Evolutionary conservation across 257 asterid genomes (phyloP).

Genomic region (Pogostemon cablin): DNA sequence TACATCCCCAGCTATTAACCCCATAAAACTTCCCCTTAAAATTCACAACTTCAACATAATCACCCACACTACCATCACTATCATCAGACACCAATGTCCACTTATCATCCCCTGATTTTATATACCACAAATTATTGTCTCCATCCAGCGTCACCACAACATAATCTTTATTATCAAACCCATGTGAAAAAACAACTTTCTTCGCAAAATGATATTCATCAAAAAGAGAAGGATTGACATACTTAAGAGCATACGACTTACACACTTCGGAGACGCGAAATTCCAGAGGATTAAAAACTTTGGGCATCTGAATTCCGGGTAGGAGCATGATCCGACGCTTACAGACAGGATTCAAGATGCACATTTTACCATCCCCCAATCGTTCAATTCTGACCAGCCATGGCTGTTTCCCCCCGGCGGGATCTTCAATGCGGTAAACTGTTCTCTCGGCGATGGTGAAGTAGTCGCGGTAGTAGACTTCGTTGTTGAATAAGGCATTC

Average conservation of each 20-base stretch:
- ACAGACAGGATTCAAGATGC: neutral
- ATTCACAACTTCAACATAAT: neutral
- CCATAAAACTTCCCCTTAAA: neutral
- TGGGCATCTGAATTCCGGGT: neutral
- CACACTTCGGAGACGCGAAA: constrained; percentile 29
- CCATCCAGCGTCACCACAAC: neutral
- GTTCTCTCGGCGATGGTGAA: neutral
- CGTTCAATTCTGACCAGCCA: constrained; percentile 28
- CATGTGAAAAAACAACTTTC: neutral
- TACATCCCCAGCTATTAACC: neutral
- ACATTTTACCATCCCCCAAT: neutral
- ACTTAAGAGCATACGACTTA: constrained; percentile 13
- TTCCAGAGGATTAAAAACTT: neutral
- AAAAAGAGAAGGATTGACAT: neutral
- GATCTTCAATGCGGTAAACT: constrained; percentile 27
- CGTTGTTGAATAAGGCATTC: too few species aligned
- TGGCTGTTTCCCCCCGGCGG: neutral
- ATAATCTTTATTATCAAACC: neutral
- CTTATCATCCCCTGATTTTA: neutral
- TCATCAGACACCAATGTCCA: neutral
- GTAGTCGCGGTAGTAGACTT: too few species aligned
- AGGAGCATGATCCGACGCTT: constrained; percentile 2
- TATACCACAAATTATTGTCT: neutral
- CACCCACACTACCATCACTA: neutral
- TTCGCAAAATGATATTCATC: neutral